Evolutionary conservation across 768 basidiomycete species (phyloP).

Genomic region (Pulveroboletus frians): DNA sequence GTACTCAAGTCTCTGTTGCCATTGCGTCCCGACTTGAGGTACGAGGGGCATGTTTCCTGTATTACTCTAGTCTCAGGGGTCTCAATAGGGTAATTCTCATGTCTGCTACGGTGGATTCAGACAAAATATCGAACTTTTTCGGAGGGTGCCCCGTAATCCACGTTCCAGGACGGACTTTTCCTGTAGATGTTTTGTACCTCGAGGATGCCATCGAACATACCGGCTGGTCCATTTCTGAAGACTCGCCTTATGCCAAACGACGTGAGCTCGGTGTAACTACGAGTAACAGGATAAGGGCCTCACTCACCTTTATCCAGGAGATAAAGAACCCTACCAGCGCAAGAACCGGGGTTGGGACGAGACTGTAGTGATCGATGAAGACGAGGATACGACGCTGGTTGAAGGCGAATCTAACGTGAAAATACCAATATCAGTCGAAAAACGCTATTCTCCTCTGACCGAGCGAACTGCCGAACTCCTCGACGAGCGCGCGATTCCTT

Average conservation of each 20-base stretch:
- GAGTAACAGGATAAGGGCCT: not conserved
- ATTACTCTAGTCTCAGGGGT: conserved; percentile 1
- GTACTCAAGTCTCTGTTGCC: conserved; percentile 80
- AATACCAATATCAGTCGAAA: conserved; percentile 53
- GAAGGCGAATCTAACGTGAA: conserved; percentile 16
- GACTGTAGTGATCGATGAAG: conserved; percentile 53
- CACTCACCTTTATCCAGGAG: conserved; percentile 35
- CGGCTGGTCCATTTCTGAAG: conserved; percentile 72
- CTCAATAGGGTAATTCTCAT: conserved; percentile 77
- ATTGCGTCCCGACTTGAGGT: conserved; percentile 83
- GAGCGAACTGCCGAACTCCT: conserved; percentile 75
- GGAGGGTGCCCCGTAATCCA: conserved; percentile 79
- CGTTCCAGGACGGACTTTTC: conserved; percentile 93
- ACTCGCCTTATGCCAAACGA: conserved; percentile 74
- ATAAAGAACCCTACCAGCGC: conserved; percentile 58
- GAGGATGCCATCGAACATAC: conserved; percentile 89
- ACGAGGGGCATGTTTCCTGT: conserved; percentile 12
- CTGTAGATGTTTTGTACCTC: conserved; percentile 78
- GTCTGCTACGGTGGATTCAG: conserved; percentile 93
- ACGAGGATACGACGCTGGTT: conserved; percentile 52
- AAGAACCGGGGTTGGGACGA: conserved; percentile 80
- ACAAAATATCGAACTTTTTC: conserved; percentile 85
- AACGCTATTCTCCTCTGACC: conserved; percentile 75
- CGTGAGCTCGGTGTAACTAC: conserved; percentile 38
- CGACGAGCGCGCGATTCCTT: conserved; percentile 85